Evolutionary conservation across 208 protist species (phyloP).

Genomic region (Trypanosoma vivax): DNA sequence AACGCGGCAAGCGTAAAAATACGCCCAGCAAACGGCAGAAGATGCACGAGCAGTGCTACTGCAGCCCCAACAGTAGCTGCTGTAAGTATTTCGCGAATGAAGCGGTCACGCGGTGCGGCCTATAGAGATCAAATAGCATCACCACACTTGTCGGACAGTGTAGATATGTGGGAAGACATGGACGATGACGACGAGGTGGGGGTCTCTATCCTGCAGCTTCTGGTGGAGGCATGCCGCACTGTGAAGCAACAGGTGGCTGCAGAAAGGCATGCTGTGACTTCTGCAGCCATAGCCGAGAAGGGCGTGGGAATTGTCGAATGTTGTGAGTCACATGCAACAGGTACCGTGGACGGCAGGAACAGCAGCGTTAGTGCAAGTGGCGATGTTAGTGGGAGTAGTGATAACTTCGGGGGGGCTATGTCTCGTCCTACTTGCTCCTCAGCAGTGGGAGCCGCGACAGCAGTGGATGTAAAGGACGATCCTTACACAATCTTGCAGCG

Average conservation of each 20-base stretch:
- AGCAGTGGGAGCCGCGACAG: not conserved
- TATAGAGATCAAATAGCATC: not conserved
- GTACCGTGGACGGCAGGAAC: too few relatives aligned
- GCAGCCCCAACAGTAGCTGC: not conserved
- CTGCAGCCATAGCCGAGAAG: not conserved
- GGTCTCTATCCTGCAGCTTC: constrained; percentile 35
- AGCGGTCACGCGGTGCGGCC: constrained; percentile 4
- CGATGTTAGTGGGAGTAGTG: not conserved
- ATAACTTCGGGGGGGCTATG: not conserved
- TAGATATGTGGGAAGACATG: constrained; percentile 14
- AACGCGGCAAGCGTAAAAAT: constrained; percentile 10
- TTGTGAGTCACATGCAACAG: too few relatives aligned
- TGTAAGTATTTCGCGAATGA: not conserved
- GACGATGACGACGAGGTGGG: constrained; percentile 16
- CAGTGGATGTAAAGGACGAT: constrained; percentile 1
- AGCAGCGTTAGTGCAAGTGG: constrained; percentile 4
- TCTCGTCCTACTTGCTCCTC: not conserved
- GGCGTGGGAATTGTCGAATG: not conserved
- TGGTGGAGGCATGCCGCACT: constrained; percentile 37
- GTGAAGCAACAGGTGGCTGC: constrained; percentile 17
- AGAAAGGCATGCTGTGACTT: constrained; percentile 6
- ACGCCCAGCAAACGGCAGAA: not conserved
- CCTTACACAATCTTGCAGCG: constrained; percentile 37
- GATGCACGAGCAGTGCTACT: not conserved
- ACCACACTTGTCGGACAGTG: not conserved